These are phyloP conservation scores for Talaromyces thailandensis DNA, from an alignment of 495 filamentous ascomycete genomes.

Conservation along the genomic window DNA sequence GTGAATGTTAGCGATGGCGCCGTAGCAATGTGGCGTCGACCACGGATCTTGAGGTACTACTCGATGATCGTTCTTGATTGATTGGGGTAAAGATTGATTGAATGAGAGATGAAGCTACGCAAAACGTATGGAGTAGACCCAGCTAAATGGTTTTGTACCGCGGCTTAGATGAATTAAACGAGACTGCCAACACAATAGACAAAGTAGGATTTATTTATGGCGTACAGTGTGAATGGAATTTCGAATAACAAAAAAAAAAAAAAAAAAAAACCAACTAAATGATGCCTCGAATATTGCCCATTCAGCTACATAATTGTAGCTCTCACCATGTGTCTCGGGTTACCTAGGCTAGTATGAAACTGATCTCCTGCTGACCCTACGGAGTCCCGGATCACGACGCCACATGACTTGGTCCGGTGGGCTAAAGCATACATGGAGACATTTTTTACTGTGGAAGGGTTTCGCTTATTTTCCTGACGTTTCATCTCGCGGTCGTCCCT, in stretches of 20 bases:
- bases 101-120: neutral
- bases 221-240: neutral
- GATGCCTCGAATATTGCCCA: neutral
- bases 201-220: neutral
- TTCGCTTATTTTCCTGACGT: neutral
- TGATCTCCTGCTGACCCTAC: neutral
- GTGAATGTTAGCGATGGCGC: neutral
- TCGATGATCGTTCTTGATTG: neutral
- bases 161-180: neutral
- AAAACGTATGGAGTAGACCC: neutral
- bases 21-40: slow-evolving; percentile 2
- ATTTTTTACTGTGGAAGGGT: neutral
- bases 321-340: neutral
- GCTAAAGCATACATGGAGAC: neutral
- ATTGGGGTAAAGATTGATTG: neutral
- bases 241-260: no score
- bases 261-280: neutral
- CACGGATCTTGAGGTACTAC: neutral
- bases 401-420: neutral
- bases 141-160: neutral
- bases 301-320: neutral
- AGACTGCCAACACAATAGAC: neutral
- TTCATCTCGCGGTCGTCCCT: neutral
- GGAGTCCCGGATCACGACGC: neutral
- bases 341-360: neutral